Evolutionary conservation across 352 stramenopile genomes (phyloP), one percentile per base, ranked within the genome.

Genomic region (Blastocystis sp.): DNA sequence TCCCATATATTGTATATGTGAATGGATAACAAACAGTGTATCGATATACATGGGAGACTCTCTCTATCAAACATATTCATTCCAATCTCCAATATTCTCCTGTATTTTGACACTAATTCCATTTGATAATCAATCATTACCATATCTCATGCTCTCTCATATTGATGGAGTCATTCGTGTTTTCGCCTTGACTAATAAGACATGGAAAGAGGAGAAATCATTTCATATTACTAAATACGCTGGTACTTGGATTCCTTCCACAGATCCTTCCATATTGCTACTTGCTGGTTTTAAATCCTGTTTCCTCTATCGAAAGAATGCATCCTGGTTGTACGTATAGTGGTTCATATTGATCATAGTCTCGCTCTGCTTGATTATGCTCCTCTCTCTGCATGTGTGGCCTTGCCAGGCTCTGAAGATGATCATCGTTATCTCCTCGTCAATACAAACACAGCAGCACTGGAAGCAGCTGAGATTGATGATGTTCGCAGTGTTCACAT

Each of bases 341-440:
- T 77, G 27, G 9, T 51, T 49, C n/a, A 21, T 54, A 19, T 77
- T 51, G 1, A 24, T 24, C 27, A 21, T 77, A 77, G 65, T 29
- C 37, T 77, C 11, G 65, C 65, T 6, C 65, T 49, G 4, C 43
- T 77, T 24, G 65, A 77, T n/a, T 21, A 35, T 21, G 37, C 65
- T 19, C 43, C 65, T 32, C 35, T 77, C 29, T 51, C 21, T 24
- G 24, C 32, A 7, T 46, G 65, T 6, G 29, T 49, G 0, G 51
- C 37, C 14, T 49, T 77, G 12, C 65, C 65, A 24, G 65, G n/a
- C 16, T 42, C 54, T 6, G 19, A 19, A 24, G 37, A 52, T 24
- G 24, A 51, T 19, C 65, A 77, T 54, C 65, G 65, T 14, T 77
- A 58, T 49, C 43, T 77, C 37, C 43, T 77, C n/a, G 65, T 77